Conservation (phyloP, 1,284 basidiomycete species). For the Trichosporon asahii region DNA sequence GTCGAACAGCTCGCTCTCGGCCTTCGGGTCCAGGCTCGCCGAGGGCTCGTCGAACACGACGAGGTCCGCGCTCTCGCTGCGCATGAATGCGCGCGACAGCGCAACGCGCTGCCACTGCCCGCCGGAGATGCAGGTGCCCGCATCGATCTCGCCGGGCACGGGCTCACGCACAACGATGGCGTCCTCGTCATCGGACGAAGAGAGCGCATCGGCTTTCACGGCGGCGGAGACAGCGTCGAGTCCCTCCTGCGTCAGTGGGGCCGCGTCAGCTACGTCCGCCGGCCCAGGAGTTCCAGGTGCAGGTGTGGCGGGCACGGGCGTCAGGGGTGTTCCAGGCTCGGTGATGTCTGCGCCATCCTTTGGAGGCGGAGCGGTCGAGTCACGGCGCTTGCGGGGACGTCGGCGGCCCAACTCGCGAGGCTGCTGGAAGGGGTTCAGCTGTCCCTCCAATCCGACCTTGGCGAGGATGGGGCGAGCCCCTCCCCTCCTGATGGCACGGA, state of each 20-base stretch:
- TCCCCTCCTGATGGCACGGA: conserved; percentile 62
- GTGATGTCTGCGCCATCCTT: neutral
- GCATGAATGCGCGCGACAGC: conserved; percentile 76
- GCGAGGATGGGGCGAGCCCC: conserved; percentile 56
- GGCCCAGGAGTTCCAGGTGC: neutral
- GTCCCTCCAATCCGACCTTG: conserved; percentile 25
- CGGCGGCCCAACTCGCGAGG: neutral
- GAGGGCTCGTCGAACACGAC: conserved; percentile 58
- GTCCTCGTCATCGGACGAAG: conserved; percentile 7
- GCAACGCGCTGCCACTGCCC: conserved; percentile 78
- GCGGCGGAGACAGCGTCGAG: neutral
- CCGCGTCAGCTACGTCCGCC: neutral
- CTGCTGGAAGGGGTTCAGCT: conserved; percentile 14
- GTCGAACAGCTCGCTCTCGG: conserved; percentile 68
- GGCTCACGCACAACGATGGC: neutral
- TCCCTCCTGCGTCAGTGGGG: neutral
- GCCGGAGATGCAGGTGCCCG: conserved; percentile 17
- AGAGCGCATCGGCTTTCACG: neutral
- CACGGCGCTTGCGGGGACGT: neutral
- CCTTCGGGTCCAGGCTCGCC: conserved; percentile 70
- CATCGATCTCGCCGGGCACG: neutral
- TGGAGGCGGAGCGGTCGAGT: neutral
- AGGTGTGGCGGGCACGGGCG: neutral
- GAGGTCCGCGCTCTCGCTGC: conserved; percentile 51
- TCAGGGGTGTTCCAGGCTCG: neutral